Evolutionary conservation across 768 basidiomycete genomes (phyloP).

Genomic region (Boletus tomentosulus): DNA sequence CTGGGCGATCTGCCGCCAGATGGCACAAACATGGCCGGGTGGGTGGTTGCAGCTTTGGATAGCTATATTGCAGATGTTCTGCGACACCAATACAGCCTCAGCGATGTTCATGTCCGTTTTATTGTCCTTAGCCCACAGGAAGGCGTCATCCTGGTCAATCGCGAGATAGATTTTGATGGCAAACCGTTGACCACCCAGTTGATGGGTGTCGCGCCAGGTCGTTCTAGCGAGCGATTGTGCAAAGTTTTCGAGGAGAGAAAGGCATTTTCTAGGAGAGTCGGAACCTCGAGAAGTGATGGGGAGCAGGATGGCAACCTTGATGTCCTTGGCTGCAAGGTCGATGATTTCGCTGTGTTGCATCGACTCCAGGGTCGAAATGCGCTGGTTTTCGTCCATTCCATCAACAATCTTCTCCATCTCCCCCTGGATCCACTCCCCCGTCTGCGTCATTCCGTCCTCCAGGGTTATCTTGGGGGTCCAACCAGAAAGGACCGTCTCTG

Average conservation of each 20-base stretch:
- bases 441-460: conserved; percentile 44
- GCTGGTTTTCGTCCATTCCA: conserved; percentile 4
- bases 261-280: conserved; percentile 33
- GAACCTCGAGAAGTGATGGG: conserved; percentile 54
- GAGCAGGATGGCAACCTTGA: conserved; percentile 50
- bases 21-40: conserved; percentile 45
- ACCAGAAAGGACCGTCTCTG: conserved; percentile 22
- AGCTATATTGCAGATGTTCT: conserved; percentile 36
- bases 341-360: conserved; percentile 38
- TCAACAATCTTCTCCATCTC: conserved; percentile 31
- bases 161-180: conserved; percentile 46
- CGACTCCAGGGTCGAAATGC: conserved; percentile 14
- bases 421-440: conserved; percentile 44
- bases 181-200: conserved; percentile 31
- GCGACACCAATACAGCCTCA: conserved; percentile 32
- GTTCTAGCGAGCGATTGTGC: conserved; percentile 42
- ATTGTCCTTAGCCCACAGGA: conserved; percentile 27
- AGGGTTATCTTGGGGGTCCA: conserved; percentile 44
- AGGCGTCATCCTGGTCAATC: conserved; percentile 47
- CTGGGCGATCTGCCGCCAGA: conserved; percentile 50
- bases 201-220: conserved; percentile 41
- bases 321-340: conserved; percentile 30
- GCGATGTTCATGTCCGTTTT: conserved; percentile 28
- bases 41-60: conserved; percentile 39
- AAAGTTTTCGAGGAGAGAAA: conserved; percentile 40